Percentiles rank a stretch among this genome's conserved stretches.
Evolutionary conservation across 345 rosid species (phyloP).

Genomic region (Sisymbrium altissimum): DNA sequence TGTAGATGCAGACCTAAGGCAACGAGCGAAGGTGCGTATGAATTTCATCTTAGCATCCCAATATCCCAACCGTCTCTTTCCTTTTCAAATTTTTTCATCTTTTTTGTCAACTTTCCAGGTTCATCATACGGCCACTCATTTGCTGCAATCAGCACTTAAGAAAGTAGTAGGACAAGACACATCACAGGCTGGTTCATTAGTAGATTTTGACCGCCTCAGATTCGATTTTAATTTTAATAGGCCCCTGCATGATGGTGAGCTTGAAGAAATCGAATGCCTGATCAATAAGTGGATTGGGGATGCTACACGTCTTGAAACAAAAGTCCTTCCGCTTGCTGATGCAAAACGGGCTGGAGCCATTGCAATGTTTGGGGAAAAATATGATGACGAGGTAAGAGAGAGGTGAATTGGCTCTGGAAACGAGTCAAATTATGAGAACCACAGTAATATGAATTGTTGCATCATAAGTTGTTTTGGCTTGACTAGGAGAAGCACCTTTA

Average conservation of each 20-base stretch:
- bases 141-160: constrained; percentile 91
- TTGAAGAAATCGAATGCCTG: constrained; percentile 65
- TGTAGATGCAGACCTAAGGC: constrained; percentile 74
- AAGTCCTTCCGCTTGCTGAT: constrained; percentile 72
- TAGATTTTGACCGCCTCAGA: constrained; percentile 94
- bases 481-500: not conserved
- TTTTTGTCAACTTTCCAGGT: constrained; percentile 48
- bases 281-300: constrained; percentile 88
- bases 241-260: constrained; percentile 60
- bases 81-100: not conserved
- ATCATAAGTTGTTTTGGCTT: constrained; percentile 6
- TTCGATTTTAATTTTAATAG: constrained; percentile 89
- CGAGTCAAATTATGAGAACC: not conserved
- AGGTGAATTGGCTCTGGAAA: not conserved
- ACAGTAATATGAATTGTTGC: not conserved
- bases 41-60: constrained; percentile 14
- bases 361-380: constrained; percentile 98
- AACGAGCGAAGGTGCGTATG: constrained; percentile 67
- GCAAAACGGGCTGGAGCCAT: constrained; percentile 90
- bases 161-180: constrained; percentile 79
- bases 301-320: constrained; percentile 67
- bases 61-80: not conserved
- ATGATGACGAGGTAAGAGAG: constrained; percentile 69
- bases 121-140: constrained; percentile 97
- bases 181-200: constrained; percentile 97